phyloP scores from a whole-genome alignment of 2,329 filamentous ascomycete species.

The Colletotrichum destructivum region DNA sequence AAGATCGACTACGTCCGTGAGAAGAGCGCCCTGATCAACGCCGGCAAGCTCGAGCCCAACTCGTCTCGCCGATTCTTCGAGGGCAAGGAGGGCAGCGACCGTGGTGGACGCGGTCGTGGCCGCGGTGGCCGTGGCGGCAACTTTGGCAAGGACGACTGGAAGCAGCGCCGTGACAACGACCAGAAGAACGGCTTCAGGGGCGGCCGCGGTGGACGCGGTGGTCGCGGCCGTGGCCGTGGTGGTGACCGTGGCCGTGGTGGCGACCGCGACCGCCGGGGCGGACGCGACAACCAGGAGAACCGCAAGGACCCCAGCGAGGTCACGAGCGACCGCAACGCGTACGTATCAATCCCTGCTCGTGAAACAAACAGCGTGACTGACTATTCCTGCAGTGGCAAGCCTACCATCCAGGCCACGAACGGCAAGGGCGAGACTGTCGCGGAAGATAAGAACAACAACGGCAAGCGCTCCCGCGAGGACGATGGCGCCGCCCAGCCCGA shows the following conservation, averaged over 20 bases:
- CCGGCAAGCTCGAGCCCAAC: conserved; percentile 77
- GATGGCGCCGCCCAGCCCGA: conserved; percentile 64
- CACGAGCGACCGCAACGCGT: conserved; percentile 52
- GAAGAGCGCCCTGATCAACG: conserved; percentile 80
- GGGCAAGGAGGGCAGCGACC: conserved; percentile 55
- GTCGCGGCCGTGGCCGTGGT: conserved; percentile 56
- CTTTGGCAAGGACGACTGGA: conserved; percentile 70
- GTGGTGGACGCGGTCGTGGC: conserved; percentile 51
- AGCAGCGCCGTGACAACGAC: conserved; percentile 74
- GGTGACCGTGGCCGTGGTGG: conserved; percentile 54
- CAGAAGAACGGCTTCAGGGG: conserved; percentile 70
- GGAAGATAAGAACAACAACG: conserved; percentile 51
- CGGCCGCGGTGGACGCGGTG: conserved; percentile 60
- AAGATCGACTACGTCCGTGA: conserved; percentile 91
- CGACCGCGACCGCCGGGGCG: conserved; percentile 54
- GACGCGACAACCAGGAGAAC: conserved; percentile 55
- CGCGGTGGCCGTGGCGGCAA: conserved; percentile 56
- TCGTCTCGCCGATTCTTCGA: conserved; percentile 64
- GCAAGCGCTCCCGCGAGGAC: conserved; percentile 71
- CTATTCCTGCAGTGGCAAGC: conserved; percentile 50
- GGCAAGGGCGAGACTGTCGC: conserved; percentile 53
- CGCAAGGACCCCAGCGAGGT: conserved; percentile 52
- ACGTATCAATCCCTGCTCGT: conserved; percentile 40
- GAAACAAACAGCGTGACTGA: conserved; percentile 18
- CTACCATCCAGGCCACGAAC: conserved; percentile 63